A percentile compares a stretch with the other conserved stretches of the same genome.
These are phyloP conservation scores for Gnomoniopsis sp. DNA, from an alignment of 2,329 filamentous ascomycete species.

Conservation along the genomic window DNA sequence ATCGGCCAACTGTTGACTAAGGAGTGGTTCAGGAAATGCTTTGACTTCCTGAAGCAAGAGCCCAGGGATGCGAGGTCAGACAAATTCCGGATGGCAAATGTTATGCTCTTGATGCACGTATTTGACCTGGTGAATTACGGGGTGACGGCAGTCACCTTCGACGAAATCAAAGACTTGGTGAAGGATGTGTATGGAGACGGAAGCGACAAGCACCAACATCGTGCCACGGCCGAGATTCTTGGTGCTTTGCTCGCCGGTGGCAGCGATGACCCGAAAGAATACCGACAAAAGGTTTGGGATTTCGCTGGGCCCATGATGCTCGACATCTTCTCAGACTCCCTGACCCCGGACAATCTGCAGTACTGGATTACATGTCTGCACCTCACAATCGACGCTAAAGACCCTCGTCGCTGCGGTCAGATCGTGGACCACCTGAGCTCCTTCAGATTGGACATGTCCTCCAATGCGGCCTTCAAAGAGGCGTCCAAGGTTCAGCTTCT, in stretches of 20 bases:
- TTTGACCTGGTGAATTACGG: slow-evolving; percentile 87
- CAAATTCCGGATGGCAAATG: slow-evolving; percentile 84
- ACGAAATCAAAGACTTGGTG: slow-evolving; percentile 82
- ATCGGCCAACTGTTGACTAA: slow-evolving; percentile 79
- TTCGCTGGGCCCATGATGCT: slow-evolving; percentile 88
- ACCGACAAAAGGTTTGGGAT: slow-evolving; percentile 76
- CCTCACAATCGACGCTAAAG: slow-evolving; percentile 81
- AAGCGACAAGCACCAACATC: slow-evolving; percentile 95
- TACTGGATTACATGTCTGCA: slow-evolving; percentile 97
- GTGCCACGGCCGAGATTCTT: slow-evolving; percentile 90
- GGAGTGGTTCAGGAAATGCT: slow-evolving; percentile 83
- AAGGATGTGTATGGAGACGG: slow-evolving; percentile 82
- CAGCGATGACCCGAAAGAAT: slow-evolving; percentile 70
- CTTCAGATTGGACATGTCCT: slow-evolving; percentile 89
- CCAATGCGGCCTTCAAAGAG: slow-evolving; percentile 97
- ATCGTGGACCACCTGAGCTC: slow-evolving; percentile 77
- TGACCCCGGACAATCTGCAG: slow-evolving; percentile 89
- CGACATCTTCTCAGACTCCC: slow-evolving; percentile 80
- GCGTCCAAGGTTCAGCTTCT: slow-evolving; percentile 92
- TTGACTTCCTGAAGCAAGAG: slow-evolving; percentile 94
- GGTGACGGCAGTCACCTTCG: slow-evolving; percentile 72
- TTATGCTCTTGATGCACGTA: slow-evolving; percentile 81
- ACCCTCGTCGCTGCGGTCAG: slow-evolving; percentile 83
- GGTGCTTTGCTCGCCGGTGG: slow-evolving; percentile 80
- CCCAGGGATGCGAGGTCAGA: slow-evolving; percentile 79